These are phyloP conservation scores for Durio zibethinus DNA, from an alignment of 345 rosid species.

Conservation along the genomic window DNA sequence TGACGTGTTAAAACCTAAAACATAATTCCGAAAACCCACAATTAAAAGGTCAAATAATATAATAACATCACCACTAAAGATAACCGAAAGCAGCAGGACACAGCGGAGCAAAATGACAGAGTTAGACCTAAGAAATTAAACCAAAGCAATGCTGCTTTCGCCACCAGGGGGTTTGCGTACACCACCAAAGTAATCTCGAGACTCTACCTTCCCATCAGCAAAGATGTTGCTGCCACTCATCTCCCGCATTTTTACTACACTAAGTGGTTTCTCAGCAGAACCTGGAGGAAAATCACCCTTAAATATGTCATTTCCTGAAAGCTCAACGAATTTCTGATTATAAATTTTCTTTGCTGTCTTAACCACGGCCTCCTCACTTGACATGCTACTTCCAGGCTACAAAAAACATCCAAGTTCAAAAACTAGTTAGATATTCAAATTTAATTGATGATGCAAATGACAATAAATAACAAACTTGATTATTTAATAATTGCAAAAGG, in stretches of 20 bases:
- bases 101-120: constrained; percentile 22
- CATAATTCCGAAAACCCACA: constrained; percentile 40
- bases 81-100: constrained; percentile 31
- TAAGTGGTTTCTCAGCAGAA: constrained; percentile 60
- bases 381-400: constrained; percentile 42
- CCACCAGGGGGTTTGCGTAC: constrained; percentile 99
- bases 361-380: constrained; percentile 37
- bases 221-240: constrained; percentile 83
- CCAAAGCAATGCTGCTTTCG: constrained; percentile 90
- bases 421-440: constrained; percentile 1
- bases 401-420: constrained; percentile 9
- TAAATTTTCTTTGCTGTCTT: constrained; percentile 89
- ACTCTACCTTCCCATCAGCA: constrained; percentile 82
- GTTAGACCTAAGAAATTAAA: constrained; percentile 48
- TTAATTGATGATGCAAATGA: not conserved
- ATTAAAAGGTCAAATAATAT: constrained; percentile 38
- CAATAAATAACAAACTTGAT: not conserved
- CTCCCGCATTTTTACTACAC: constrained; percentile 70
- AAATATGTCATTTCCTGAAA: constrained; percentile 85
- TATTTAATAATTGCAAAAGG: not conserved
- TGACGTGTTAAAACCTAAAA: constrained; percentile 36
- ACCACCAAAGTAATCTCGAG: constrained; percentile 87
- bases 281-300: constrained; percentile 58
- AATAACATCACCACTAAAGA: constrained; percentile 36
- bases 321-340: constrained; percentile 68